Evolutionary conservation across 2,329 filamentous ascomycete genomes (phyloP), one percentile per base, ranked within the genome.

Genomic region (Endocalyx cinctus): DNA sequence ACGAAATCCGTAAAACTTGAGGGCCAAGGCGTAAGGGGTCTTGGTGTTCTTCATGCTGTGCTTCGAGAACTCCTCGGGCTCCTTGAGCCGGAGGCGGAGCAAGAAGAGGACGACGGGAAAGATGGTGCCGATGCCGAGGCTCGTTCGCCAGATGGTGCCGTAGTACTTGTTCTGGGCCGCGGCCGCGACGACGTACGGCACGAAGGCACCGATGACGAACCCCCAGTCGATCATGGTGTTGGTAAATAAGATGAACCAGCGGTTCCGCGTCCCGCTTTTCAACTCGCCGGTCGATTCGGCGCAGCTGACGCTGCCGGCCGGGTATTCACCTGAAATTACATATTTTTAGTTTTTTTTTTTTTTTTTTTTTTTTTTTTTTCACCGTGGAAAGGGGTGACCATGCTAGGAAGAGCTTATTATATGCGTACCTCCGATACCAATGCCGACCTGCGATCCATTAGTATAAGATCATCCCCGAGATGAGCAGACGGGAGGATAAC

Each of bases 171-270:
- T 72, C 25, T 69, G 55, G 37, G 64, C 82, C 54, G 54, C 80
- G 55, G 69, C 72, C 1, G 73, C 72, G 13, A 77, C 69, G 22
- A 75, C 65, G 20, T 73, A 75, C 3, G 87, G 85, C 2, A 92
- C 78, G 41, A 94, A 77, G 1, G 85, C 81, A 7, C 86, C 81
- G 35, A 90, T 69, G 2, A 94, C 84, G 45, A 94, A 95, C 1
- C 86, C 88, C 52, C 62, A 75, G 54, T 94, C 86, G 39, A 94
- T 94, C 69, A 88, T 84, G 16, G 84, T 78, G 59, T 94, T 94
- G 29, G 86, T 94, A 59, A 92, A 94, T 44, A 94, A 70, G 48
- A 90, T 86, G 54, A 89, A 96, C 87, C 87, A 94, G 25, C 84
- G 72, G 55, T 96, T 90, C n/a, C 89, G 72, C 12, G 83, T 82